Percentiles rank a stretch among this genome's conserved stretches.
Evolutionary conservation across 495 filamentous ascomycete species (phyloP).

Genomic region (Aspergillus haitiensis): DNA sequence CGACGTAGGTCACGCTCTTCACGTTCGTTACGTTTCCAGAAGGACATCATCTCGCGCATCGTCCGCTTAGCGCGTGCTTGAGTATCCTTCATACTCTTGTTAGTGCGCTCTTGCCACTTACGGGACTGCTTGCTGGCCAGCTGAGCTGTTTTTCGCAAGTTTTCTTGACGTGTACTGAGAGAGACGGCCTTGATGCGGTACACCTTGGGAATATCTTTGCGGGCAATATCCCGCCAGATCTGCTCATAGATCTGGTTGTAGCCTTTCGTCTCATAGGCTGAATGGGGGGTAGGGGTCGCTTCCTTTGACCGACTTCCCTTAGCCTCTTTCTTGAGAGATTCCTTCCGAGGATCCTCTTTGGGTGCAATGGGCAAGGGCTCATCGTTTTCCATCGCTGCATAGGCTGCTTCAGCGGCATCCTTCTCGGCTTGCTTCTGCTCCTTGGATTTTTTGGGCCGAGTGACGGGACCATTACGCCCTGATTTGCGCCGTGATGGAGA

Average conservation of each 20-base stretch:
- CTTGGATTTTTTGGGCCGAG: conserved; percentile 81
- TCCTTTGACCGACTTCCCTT: conserved; percentile 63
- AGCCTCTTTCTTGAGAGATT: conserved; percentile 53
- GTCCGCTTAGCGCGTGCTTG: conserved; percentile 95
- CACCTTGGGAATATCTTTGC: conserved; percentile 91
- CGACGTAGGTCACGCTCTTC: conserved; percentile 95
- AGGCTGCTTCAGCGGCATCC: conserved; percentile 85
- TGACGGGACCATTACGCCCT: conserved; percentile 59
- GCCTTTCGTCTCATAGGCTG: conserved; percentile 78
- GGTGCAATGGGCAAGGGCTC: conserved; percentile 63
- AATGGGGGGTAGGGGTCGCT: conserved; percentile 52
- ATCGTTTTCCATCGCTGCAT: conserved; percentile 80
- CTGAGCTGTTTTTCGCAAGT: conserved; percentile 95
- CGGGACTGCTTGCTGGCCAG: conserved; percentile 96
- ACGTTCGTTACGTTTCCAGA: conserved; percentile 98
- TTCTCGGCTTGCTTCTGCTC: conserved; percentile 97
- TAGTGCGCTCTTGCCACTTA: conserved; percentile 94
- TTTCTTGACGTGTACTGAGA: conserved; percentile 79
- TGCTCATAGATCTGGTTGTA: conserved; percentile 98
- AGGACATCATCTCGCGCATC: conserved; percentile 99
- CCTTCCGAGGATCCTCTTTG: conserved; percentile 62
- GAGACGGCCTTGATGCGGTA: conserved; percentile 81
- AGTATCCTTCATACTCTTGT: conserved; percentile 97
- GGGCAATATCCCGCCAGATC: conserved; percentile 93
- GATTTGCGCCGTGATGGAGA: conserved; percentile 64